Conservation (phyloP, 2,329 filamentous ascomycete species). For the Aphanocladium album region DNA sequence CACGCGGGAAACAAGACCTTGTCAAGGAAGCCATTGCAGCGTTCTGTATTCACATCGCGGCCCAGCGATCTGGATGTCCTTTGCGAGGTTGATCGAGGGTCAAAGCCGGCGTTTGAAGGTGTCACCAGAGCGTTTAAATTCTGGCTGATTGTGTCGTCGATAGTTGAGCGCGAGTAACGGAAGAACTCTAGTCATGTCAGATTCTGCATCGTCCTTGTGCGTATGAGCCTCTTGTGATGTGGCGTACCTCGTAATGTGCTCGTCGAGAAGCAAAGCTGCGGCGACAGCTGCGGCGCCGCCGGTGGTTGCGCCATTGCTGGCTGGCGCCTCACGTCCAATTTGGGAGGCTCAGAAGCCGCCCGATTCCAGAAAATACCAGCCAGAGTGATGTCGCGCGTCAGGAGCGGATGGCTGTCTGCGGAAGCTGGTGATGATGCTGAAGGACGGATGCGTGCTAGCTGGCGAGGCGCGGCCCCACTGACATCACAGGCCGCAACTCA, state of each 20-base stretch:
- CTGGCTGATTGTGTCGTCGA: slow-evolving; percentile 91
- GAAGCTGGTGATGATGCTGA: neutral
- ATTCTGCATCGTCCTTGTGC: neutral
- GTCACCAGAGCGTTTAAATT: slow-evolving; percentile 86
- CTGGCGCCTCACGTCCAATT: slow-evolving; percentile 24
- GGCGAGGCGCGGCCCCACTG: neutral
- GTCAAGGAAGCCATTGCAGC: slow-evolving; percentile 70
- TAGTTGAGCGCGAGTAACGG: slow-evolving; percentile 72
- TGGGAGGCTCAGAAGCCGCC: slow-evolving; percentile 35
- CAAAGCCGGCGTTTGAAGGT: slow-evolving; percentile 67
- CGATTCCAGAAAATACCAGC: slow-evolving; percentile 46
- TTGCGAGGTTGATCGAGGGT: slow-evolving; percentile 69
- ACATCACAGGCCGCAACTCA: neutral
- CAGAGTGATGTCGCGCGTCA: slow-evolving; percentile 32
- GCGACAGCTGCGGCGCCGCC: slow-evolving; percentile 53
- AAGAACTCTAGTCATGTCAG: slow-evolving; percentile 68
- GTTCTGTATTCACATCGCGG: slow-evolving; percentile 51
- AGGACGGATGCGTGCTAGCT: neutral
- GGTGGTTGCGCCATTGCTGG: slow-evolving; percentile 43
- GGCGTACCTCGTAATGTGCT: slow-evolving; percentile 59
- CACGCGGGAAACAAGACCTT: slow-evolving; percentile 82
- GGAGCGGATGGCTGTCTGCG: neutral
- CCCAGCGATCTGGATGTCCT: slow-evolving; percentile 48
- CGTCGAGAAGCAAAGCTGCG: slow-evolving; percentile 74
- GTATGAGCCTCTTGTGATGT: neutral